These are phyloP conservation scores for Piper betle DNA, from an alignment of 164 flowering plant species.

Conservation along the genomic window DNA sequence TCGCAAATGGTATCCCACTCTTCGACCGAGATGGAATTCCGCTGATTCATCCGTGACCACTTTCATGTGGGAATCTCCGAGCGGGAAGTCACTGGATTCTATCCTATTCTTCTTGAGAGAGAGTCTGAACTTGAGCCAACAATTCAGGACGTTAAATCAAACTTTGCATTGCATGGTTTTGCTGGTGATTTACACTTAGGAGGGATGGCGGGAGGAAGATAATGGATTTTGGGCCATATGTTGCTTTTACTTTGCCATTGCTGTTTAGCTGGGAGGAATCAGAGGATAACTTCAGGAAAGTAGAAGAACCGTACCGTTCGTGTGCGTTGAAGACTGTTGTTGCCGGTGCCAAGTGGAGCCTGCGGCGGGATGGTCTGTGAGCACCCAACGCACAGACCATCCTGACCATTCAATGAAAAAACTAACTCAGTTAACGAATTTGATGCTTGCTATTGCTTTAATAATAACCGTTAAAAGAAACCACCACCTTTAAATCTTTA, in stretches of 20 bases:
- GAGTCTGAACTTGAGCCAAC: constrained; percentile 23
- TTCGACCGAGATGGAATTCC: constrained; percentile 84
- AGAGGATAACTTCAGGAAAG: constrained; percentile 21
- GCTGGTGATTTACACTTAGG: constrained; percentile 75
- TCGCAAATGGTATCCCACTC: constrained; percentile 68
- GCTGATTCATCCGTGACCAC: constrained; percentile 54
- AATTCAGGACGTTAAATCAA: constrained; percentile 29
- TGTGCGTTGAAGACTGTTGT: too few species aligned
- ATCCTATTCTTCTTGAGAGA: constrained; percentile 49
- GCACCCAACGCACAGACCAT: too few species aligned
- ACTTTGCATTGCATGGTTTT: constrained; percentile 55
- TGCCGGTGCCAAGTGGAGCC: too few species aligned
- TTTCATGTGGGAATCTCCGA: constrained; percentile 68
- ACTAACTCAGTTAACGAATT: too few species aligned
- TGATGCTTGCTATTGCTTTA: too few species aligned
- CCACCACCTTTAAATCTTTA: too few species aligned
- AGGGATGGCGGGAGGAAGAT: constrained; percentile 51
- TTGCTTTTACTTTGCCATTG: constrained; percentile 63
- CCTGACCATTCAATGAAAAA: too few species aligned
- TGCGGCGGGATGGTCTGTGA: too few species aligned
- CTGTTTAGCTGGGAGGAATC: constrained; percentile 81
- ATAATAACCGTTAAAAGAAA: too few species aligned
- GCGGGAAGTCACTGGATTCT: constrained; percentile 74
- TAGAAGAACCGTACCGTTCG: too few species aligned
- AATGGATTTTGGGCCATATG: constrained; percentile 87